Conservation (phyloP, 2,329 filamentous ascomycete species). For the Colletotrichum camelliae region DNA sequence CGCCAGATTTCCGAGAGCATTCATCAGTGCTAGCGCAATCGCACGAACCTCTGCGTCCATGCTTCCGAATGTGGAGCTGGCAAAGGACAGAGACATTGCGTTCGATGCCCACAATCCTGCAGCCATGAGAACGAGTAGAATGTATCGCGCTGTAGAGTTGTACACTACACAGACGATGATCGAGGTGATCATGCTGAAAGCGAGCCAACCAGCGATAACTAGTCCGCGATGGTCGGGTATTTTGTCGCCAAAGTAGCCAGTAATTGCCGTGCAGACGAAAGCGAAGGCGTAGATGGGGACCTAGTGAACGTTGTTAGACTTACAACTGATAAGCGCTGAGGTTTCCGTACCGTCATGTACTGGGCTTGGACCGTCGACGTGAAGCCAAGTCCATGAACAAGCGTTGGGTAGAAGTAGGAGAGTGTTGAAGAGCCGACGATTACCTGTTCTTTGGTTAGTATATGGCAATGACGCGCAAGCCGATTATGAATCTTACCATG, state of each 20-base stretch:
- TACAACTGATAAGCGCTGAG: background rate
- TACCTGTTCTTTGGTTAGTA: constrained; percentile 28
- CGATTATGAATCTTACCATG: constrained; percentile 32
- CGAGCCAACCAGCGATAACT: constrained; percentile 54
- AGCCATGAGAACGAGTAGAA: constrained; percentile 59
- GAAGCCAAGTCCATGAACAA: constrained; percentile 36
- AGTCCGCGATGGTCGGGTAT: constrained; percentile 48
- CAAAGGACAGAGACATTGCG: constrained; percentile 54
- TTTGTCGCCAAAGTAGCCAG: constrained; percentile 52
- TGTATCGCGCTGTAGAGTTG: constrained; percentile 56
- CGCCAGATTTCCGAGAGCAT: constrained; percentile 59
- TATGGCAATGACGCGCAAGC: background rate
- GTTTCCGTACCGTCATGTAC: constrained; percentile 41
- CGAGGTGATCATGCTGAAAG: constrained; percentile 40
- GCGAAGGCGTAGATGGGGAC: constrained; percentile 57
- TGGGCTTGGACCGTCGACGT: constrained; percentile 29
- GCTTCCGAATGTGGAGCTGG: constrained; percentile 53
- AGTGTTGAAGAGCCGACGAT: constrained; percentile 35
- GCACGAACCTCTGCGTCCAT: constrained; percentile 54
- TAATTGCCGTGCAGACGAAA: constrained; percentile 53
- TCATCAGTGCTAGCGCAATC: constrained; percentile 54
- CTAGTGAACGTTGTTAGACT: constrained; percentile 24
- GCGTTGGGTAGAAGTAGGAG: constrained; percentile 39
- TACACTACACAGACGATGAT: constrained; percentile 53
- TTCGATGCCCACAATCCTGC: constrained; percentile 60